Evolutionary conservation across 768 basidiomycete species (phyloP).

Genomic region (Trametes cubensis): DNA sequence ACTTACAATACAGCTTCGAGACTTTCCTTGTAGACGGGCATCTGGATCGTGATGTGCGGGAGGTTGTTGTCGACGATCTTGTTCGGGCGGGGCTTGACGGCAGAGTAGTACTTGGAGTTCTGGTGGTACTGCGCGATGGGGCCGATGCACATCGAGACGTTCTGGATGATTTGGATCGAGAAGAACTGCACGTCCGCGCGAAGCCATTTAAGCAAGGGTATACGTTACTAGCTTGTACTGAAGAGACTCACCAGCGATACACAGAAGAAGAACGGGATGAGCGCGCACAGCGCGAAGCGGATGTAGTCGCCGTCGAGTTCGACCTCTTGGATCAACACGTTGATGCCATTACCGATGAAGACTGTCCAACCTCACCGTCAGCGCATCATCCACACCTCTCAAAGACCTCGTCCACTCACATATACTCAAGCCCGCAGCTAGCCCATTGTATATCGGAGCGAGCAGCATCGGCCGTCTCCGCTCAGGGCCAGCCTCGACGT

Average conservation of each 20-base stretch:
- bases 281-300: conserved; percentile 46
- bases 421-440: conserved; percentile 38
- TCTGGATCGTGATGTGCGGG: conserved; percentile 55
- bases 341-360: conserved; percentile 67
- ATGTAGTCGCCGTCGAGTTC: conserved; percentile 48
- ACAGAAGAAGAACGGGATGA: conserved; percentile 47
- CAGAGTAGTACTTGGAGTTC: conserved; percentile 59
- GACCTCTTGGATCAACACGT: conserved; percentile 58
- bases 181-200: conserved; percentile 34
- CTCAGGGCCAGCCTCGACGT: conserved; percentile 37
- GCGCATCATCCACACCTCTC: background rate
- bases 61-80: conserved; percentile 47
- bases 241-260: conserved; percentile 45
- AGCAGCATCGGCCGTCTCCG: conserved; percentile 38
- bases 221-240: too few relatives aligned
- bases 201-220: too few relatives aligned
- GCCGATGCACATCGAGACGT: conserved; percentile 47
- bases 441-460: conserved; percentile 41
- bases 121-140: conserved; percentile 55
- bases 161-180: conserved; percentile 45
- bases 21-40: conserved; percentile 58
- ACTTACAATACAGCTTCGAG: conserved; percentile 54
- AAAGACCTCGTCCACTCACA: conserved; percentile 26
- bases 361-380: conserved; percentile 40
- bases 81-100: conserved; percentile 45